Conservation (phyloP, 2,329 filamentous ascomycete genomes). For the Biscogniauxia marginata region DNA sequence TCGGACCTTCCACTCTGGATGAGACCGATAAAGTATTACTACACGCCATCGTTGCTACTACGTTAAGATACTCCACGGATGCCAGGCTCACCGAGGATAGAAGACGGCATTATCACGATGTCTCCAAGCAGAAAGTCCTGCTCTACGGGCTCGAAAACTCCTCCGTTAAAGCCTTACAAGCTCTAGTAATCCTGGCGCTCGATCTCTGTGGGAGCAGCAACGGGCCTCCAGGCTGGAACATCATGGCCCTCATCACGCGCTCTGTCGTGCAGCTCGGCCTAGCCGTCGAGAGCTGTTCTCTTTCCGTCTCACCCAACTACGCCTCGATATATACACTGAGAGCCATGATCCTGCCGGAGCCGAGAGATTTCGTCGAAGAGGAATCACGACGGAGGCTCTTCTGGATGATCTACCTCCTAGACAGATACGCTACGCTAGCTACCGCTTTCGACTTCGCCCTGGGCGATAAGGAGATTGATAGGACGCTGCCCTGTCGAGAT, state of each 20-base stretch:
- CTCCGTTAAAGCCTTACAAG: constrained; percentile 83
- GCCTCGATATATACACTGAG: constrained; percentile 86
- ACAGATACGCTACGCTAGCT: constrained; percentile 85
- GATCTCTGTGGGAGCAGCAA: constrained; percentile 86
- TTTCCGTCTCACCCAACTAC: constrained; percentile 73
- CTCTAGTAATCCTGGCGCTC: constrained; percentile 80
- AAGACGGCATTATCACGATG: constrained; percentile 71
- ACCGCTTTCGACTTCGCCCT: constrained; percentile 91
- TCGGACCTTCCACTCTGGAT: constrained; percentile 72
- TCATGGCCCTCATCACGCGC: constrained; percentile 83
- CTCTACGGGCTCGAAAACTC: constrained; percentile 88
- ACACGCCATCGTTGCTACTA: constrained; percentile 86
- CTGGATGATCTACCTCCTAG: constrained; percentile 91
- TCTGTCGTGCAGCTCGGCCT: constrained; percentile 86
- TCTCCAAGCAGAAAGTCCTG: constrained; percentile 82
- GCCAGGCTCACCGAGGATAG: constrained; percentile 69
- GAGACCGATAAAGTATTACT: constrained; percentile 81
- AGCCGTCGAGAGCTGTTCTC: constrained; percentile 77
- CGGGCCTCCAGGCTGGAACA: constrained; percentile 88
- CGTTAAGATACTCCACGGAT: constrained; percentile 80
- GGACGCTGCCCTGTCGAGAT: constrained; percentile 81
- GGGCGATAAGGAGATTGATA: constrained; percentile 85
- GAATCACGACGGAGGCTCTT: constrained; percentile 82
- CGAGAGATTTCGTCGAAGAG: constrained; percentile 84
- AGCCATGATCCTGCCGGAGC: constrained; percentile 80